These are phyloP conservation scores for Kwoniella dendrophila DNA, from an alignment of 768 basidiomycete genomes.

Conservation along the genomic window DNA sequence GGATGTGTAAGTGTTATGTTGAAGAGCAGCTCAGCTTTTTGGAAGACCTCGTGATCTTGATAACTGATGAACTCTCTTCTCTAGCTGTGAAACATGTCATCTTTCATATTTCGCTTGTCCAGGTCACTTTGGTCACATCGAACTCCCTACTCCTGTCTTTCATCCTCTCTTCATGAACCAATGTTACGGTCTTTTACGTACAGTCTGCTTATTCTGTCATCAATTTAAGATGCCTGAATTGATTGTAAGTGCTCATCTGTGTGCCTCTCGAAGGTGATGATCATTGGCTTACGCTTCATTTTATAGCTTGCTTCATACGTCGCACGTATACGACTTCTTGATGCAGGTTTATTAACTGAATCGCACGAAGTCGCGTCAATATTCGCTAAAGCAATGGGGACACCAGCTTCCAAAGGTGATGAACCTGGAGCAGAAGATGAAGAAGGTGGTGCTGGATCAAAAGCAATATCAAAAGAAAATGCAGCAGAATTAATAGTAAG, in stretches of 20 bases:
- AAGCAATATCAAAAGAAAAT: conserved; percentile 40
- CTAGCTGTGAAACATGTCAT: conserved; percentile 88
- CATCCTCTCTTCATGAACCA: conserved; percentile 95
- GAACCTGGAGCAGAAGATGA: conserved; percentile 60
- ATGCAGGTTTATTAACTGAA: conserved; percentile 82
- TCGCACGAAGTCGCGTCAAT: conserved; percentile 76
- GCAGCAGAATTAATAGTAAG: conserved; percentile 48
- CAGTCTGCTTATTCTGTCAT: conserved; percentile 92
- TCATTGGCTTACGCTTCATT: background rate
- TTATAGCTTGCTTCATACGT: conserved; percentile 75
- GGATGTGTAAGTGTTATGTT: conserved; percentile 78
- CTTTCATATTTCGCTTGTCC: conserved; percentile 93
- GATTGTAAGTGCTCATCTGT: conserved; percentile 60
- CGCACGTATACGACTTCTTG: conserved; percentile 82
- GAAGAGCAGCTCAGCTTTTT: too few relatives aligned
- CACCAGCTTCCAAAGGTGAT: conserved; percentile 48
- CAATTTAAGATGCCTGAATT: conserved; percentile 76
- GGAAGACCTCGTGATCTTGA: background rate
- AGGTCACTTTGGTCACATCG: conserved; percentile 97
- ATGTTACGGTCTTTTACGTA: conserved; percentile 81
- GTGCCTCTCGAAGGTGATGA: background rate
- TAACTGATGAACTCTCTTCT: background rate
- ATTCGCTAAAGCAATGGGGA: conserved; percentile 56
- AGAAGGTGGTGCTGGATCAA: conserved; percentile 32
- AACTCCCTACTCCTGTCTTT: conserved; percentile 90